These are phyloP conservation scores for Aspergillus pseudoterreus DNA, from an alignment of 2,329 filamentous ascomycete species.

Conservation along the genomic window DNA sequence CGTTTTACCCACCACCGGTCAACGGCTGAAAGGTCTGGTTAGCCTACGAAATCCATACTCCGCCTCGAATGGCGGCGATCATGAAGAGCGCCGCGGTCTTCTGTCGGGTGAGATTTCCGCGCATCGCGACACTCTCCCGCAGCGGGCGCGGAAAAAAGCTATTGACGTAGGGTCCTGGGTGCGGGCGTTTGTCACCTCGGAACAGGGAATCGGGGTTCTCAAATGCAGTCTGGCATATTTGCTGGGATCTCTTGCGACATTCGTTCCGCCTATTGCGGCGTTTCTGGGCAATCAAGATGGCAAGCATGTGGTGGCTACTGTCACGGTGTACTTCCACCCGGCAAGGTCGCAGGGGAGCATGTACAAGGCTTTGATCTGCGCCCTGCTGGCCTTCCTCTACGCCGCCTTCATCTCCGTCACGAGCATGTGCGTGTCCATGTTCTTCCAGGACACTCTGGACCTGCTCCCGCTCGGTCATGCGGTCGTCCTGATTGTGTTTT, in stretches of 20 bases:
- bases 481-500: slow-evolving; percentile 76
- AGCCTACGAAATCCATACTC: slow-evolving; percentile 61
- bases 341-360: slow-evolving; percentile 83
- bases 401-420: slow-evolving; percentile 70
- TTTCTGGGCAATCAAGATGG: slow-evolving; percentile 81
- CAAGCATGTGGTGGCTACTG: slow-evolving; percentile 89
- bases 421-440: slow-evolving; percentile 83
- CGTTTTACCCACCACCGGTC: slow-evolving; percentile 80
- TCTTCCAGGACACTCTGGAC: slow-evolving; percentile 66
- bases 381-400: slow-evolving; percentile 74
- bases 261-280: slow-evolving; percentile 67
- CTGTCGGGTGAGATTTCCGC: slow-evolving; percentile 24
- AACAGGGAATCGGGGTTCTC: slow-evolving; percentile 73
- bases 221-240: slow-evolving; percentile 92
- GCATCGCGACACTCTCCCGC: slow-evolving; percentile 11
- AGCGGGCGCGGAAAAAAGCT: slow-evolving; percentile 22
- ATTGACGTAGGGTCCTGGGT: slow-evolving; percentile 38
- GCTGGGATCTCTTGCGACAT: slow-evolving; percentile 80
- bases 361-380: slow-evolving; percentile 77
- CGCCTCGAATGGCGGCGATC: slow-evolving; percentile 21
- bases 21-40: slow-evolving; percentile 75
- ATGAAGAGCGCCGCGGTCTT: slow-evolving; percentile 38
- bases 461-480: slow-evolving; percentile 70
- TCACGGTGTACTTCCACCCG: slow-evolving; percentile 94
- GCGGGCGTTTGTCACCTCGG: slow-evolving; percentile 64